phyloP scores from a whole-genome alignment of 1,284 basidiomycete species.

The Pyrrhoderma noxium region DNA sequence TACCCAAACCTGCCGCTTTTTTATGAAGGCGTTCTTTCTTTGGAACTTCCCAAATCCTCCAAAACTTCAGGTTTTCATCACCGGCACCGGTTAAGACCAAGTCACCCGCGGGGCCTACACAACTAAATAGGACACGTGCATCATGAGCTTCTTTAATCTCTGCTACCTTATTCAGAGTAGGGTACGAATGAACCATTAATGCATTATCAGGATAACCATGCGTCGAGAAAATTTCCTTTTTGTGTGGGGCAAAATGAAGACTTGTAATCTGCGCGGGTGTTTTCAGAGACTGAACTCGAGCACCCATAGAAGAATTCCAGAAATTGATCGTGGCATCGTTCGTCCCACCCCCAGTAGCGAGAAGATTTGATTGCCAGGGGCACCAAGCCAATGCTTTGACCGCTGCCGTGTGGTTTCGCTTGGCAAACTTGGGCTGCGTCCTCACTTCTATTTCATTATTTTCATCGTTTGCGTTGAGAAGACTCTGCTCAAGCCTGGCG shows the following conservation, averaged over 20 bases:
- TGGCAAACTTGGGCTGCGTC: slow-evolving; percentile 80
- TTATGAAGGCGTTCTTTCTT: slow-evolving; percentile 15
- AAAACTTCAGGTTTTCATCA: slow-evolving; percentile 93
- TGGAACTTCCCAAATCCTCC: slow-evolving; percentile 69
- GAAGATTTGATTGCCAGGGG: slow-evolving; percentile 88
- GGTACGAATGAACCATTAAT: slow-evolving; percentile 62
- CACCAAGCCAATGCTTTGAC: slow-evolving; percentile 97
- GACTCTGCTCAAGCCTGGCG: slow-evolving; percentile 41
- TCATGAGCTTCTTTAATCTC: slow-evolving; percentile 93
- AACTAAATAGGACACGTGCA: slow-evolving; percentile 78
- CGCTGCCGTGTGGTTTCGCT: slow-evolving; percentile 89
- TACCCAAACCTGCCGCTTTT: too few relatives aligned
- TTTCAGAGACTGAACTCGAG: slow-evolving; percentile 75
- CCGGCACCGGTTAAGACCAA: slow-evolving; percentile 85
- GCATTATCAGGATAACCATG: slow-evolving; percentile 87
- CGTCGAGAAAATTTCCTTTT: slow-evolving; percentile 87
- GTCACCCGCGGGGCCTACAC: slow-evolving; percentile 82
- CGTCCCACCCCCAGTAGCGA: slow-evolving; percentile 93
- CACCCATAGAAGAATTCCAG: slow-evolving; percentile 88
- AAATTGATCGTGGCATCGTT: slow-evolving; percentile 92
- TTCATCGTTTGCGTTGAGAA: slow-evolving; percentile 19
- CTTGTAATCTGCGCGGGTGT: slow-evolving; percentile 91
- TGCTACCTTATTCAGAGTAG: slow-evolving; percentile 66
- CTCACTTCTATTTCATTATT: slow-evolving; percentile 55
- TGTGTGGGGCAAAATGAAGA: slow-evolving; percentile 82